A percentile compares a stretch with the other conserved stretches of the same genome.
phyloP scores from a whole-genome alignment of 345 rosid species.

The Brassica carinata region DNA sequence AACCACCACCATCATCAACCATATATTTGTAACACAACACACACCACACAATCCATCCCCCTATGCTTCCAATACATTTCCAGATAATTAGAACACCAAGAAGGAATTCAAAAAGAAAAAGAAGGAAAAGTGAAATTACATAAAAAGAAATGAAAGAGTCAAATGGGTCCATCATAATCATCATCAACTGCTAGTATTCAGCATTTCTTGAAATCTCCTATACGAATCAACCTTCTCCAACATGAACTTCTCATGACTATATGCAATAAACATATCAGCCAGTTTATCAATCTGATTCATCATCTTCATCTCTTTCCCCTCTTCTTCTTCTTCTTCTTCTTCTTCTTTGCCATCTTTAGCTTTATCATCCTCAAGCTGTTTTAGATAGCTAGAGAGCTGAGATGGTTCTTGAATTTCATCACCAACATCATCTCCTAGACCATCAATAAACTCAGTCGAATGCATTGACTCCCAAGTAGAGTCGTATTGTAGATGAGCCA shows the following conservation, averaged over 20 bases:
- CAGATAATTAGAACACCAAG: background rate
- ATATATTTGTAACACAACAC: slow-evolving; percentile 11
- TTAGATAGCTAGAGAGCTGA: slow-evolving; percentile 64
- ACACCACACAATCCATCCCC: slow-evolving; percentile 35
- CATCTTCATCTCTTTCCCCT: slow-evolving; percentile 24
- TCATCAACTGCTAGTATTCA: slow-evolving; percentile 65
- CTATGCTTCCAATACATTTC: slow-evolving; percentile 14
- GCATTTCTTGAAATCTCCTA: slow-evolving; percentile 86
- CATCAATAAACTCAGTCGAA: slow-evolving; percentile 31
- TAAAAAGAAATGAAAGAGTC: slow-evolving; percentile 32
- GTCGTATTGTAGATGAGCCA: slow-evolving; percentile 56
- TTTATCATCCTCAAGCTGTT: slow-evolving; percentile 69
- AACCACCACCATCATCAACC: slow-evolving; percentile 17
- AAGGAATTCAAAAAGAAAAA: background rate
- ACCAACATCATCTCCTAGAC: background rate
- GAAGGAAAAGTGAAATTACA: slow-evolving; percentile 22
- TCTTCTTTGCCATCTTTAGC: slow-evolving; percentile 7
- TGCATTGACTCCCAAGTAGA: slow-evolving; percentile 53
- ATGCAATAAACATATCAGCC: slow-evolving; percentile 84
- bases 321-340: slow-evolving; percentile 20
- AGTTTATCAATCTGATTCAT: slow-evolving; percentile 71
- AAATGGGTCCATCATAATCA: slow-evolving; percentile 11
- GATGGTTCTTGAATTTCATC: slow-evolving; percentile 35
- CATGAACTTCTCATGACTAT: slow-evolving; percentile 80
- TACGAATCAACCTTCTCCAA: slow-evolving; percentile 96